Evolutionary conservation across 1,284 basidiomycete genomes (phyloP).

Genomic region (Mrakiaceae sp.): DNA sequence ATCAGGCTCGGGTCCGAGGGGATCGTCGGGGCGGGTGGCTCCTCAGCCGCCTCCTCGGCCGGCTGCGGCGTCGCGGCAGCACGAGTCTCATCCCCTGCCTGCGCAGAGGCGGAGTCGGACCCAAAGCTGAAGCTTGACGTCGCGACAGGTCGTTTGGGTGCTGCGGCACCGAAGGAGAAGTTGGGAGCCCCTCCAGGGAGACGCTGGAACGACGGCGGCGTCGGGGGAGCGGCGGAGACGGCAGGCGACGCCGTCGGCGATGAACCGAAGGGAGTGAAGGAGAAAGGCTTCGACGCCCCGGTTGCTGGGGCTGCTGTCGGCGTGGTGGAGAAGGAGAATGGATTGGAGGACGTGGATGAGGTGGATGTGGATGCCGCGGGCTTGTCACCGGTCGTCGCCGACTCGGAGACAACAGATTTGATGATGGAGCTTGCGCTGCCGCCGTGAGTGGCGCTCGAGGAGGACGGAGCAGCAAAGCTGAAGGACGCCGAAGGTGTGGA

Average conservation of each 20-base stretch:
- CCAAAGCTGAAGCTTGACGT: conserved; percentile 1
- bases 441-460: background rate
- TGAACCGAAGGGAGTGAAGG: background rate
- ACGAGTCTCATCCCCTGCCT: background rate
- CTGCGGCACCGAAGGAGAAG: conserved; percentile 16
- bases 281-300: background rate
- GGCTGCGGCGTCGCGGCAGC: no score
- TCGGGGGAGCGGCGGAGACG: background rate
- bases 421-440: background rate
- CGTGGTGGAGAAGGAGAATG: no score
- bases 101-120: background rate
- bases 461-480: background rate
- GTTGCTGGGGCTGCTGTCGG: no score
- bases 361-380: background rate
- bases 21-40: conserved; percentile 16
- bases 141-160: conserved; percentile 8
- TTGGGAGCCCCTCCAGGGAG: conserved; percentile 14
- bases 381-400: background rate
- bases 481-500: background rate
- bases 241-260: background rate
- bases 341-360: no score
- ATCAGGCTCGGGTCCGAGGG: conserved; percentile 16
- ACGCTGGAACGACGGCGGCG: conserved; percentile 11
- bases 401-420: background rate
- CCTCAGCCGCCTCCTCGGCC: conserved; percentile 2